These are phyloP conservation scores for Harringtonia aguacate DNA, from an alignment of 2,329 filamentous ascomycete genomes.

Conservation along the genomic window DNA sequence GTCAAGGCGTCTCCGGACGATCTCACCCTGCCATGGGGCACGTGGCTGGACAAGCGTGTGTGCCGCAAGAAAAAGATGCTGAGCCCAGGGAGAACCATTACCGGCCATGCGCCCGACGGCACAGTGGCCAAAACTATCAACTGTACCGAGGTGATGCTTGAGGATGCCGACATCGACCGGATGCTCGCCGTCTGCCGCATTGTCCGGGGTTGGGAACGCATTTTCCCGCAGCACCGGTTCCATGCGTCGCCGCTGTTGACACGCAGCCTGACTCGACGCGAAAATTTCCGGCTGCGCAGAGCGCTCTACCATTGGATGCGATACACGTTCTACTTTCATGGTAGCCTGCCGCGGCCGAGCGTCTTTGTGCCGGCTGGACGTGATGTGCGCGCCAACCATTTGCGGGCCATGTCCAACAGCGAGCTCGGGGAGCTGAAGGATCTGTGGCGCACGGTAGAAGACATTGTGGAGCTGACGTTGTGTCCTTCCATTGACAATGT, in stretches of 20 bases:
- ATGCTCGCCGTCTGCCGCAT: constrained; percentile 21
- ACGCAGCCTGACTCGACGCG: constrained; percentile 29
- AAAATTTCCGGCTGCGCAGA: constrained; percentile 35
- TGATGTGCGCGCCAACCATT: constrained; percentile 29
- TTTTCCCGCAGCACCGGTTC: constrained; percentile 27
- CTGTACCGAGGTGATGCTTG: constrained; percentile 11
- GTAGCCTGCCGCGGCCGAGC: constrained; percentile 21
- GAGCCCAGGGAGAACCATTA: constrained; percentile 9
- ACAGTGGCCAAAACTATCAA: constrained; percentile 1
- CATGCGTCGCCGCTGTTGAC: constrained; percentile 29
- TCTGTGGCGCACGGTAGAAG: constrained; percentile 31
- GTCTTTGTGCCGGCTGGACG: constrained; percentile 10
- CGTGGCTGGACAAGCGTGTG: constrained; percentile 27
- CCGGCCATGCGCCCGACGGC: constrained; percentile 1
- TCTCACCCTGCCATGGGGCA: constrained; percentile 18
- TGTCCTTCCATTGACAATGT: constrained; percentile 32
- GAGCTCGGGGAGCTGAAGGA: constrained; percentile 35
- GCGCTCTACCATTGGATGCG: constrained; percentile 45
- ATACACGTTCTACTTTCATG: constrained; percentile 41
- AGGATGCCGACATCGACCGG: constrained; percentile 15
- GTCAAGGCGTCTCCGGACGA: constrained; percentile 31
- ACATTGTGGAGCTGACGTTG: constrained; percentile 32
- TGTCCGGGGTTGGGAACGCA: constrained; percentile 27
- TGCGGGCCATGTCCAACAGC: constrained; percentile 31
- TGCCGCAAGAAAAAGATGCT: constrained; percentile 22